Base-by-base conservation (phyloP, 2,329 filamentous ascomycete species). In the Xylaria polymorpha region DNA sequence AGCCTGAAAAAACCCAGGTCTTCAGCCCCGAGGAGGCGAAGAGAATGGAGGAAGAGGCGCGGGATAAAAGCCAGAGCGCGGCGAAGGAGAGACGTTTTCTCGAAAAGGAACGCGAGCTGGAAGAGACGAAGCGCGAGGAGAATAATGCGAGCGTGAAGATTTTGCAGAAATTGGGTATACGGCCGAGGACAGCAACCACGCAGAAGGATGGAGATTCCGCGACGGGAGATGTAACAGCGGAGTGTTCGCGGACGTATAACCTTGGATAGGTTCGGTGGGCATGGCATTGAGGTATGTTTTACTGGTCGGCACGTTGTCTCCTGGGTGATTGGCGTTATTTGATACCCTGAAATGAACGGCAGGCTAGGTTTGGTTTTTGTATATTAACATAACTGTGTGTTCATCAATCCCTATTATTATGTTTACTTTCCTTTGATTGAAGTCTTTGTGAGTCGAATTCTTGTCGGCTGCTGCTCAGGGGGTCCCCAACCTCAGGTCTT, bases 21-120 rank as follows among this genome's bases (percentile, higher is more conserved):
- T 71, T 92, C 1, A 83, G 87, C 46, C 90, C 90, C 0, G 88
- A 91, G 68, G 86, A 88, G 76, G 84, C 85, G 63, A 83, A 81
- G 53, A 81, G 82, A 70, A 82, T 81, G 61, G 87, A 91, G 72
- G 89, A 90, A 75, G 88, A 85, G 39, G 82, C 86, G 10, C 50
- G 61, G 50, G 64, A 70, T 41, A 66, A 60, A 29, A 71, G 67
- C 37, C 67, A 71, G 64, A 71, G 69, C 48, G 69, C 69, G 4
- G 67, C 70, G 9, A 67, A 51, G 55, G 64, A 70, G 58, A 62
- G 64, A 12, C 32, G 64, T 0, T 39, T 70, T 5, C 61, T 69
- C 12, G 56, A 69, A 53, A 64, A 46, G 35, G 61, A 71, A 46
- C 68, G 64, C 4, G 51, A 62, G 53, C 35, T 53, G 5, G 62